Evolutionary conservation across 139 green algal genomes (phyloP).

Genomic region (Haematococcus sp.): DNA sequence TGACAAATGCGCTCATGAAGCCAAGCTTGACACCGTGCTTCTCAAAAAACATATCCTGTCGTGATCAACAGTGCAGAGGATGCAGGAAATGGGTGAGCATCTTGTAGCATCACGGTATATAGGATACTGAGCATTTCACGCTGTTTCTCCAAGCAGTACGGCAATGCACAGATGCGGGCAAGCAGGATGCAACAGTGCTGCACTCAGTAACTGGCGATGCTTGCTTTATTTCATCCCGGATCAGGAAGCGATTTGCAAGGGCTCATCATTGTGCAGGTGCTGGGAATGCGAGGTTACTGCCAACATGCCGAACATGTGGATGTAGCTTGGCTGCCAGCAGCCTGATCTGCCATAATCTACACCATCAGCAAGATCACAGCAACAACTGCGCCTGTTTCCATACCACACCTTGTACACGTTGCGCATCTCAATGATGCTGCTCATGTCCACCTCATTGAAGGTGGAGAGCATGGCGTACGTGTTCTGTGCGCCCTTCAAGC

Average conservation of each 20-base stretch:
- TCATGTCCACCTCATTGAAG: slow-evolving; percentile 99
- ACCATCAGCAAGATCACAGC: too few relatives aligned
- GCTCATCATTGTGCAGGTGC: background rate
- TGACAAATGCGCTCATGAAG: slow-evolving; percentile 99
- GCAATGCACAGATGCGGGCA: background rate
- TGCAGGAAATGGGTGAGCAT: background rate
- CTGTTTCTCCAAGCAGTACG: too few relatives aligned
- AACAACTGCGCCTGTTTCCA: background rate
- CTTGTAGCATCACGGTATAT: too few relatives aligned
- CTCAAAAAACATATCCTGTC: slow-evolving; percentile 92
- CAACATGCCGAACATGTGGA: too few relatives aligned
- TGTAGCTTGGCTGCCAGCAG: too few relatives aligned
- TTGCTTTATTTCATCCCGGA: background rate
- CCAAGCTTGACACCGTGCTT: slow-evolving; percentile 98
- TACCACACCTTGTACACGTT: slow-evolving; percentile 82
- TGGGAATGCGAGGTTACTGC: too few relatives aligned
- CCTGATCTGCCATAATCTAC: too few relatives aligned
- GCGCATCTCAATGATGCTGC: slow-evolving; percentile 82
- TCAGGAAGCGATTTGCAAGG: background rate
- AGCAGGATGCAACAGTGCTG: background rate
- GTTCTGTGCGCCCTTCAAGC: slow-evolving; percentile 96
- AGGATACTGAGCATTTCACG: too few relatives aligned
- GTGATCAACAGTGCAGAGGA: background rate
- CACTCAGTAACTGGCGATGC: too few relatives aligned
- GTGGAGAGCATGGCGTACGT: slow-evolving; percentile 98